A percentile compares a stretch with the other conserved stretches of the same genome.
phyloP scores from a whole-genome alignment of 345 rosid species.

The Hibiscus syriacus region DNA sequence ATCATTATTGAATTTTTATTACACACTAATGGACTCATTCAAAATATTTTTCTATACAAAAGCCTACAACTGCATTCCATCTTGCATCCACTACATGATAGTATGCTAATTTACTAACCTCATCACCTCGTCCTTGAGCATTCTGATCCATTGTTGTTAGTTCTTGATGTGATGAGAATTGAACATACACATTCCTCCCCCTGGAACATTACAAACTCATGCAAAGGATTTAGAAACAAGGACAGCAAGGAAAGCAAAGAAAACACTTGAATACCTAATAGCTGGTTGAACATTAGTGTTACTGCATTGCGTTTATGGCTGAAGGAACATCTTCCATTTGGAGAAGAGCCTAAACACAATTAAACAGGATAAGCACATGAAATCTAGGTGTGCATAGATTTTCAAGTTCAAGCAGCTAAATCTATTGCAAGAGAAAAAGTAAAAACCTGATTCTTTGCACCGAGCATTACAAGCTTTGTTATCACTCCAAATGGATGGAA shows the following conservation, averaged over 20 bases:
- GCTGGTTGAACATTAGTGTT: slow-evolving; percentile 77
- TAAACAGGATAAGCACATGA: slow-evolving; percentile 5
- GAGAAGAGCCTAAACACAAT: slow-evolving; percentile 67
- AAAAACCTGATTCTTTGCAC: slow-evolving; percentile 96
- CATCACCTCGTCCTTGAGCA: slow-evolving; percentile 87
- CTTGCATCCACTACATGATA: not conserved
- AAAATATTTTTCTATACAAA: not conserved
- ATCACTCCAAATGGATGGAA: slow-evolving; percentile 97
- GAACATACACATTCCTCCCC: slow-evolving; percentile 95
- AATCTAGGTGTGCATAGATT: not conserved
- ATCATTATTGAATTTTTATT: no score
- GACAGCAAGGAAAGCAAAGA: not conserved
- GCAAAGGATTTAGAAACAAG: not conserved
- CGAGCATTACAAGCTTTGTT: slow-evolving; percentile 96
- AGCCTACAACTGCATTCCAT: not conserved
- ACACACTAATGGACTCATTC: not conserved
- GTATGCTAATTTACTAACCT: slow-evolving; percentile 43
- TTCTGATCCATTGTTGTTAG: slow-evolving; percentile 91
- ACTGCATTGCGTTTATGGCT: slow-evolving; percentile 77
- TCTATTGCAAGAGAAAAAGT: not conserved
- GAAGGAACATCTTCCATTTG: slow-evolving; percentile 96
- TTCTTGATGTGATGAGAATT: slow-evolving; percentile 99
- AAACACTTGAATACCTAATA: slow-evolving; percentile 23
- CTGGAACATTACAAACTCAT: slow-evolving; percentile 15
- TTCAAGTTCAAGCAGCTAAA: not conserved